These are phyloP conservation scores for Colletotrichum tabaci DNA, from an alignment of 2,329 filamentous ascomycete genomes.

Conservation along the genomic window DNA sequence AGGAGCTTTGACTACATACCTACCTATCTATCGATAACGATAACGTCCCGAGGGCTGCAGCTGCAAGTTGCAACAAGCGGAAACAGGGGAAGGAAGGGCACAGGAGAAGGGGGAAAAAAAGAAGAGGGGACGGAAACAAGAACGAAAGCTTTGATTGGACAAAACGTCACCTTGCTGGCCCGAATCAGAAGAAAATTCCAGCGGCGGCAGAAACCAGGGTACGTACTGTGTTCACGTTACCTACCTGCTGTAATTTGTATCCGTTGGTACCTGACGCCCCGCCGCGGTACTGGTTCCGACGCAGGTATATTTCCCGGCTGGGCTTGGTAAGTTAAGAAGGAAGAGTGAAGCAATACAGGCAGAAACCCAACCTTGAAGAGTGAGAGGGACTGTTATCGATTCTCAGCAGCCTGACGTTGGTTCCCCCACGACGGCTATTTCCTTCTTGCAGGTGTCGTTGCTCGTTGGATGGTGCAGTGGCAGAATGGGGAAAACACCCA, in stretches of 20 bases:
- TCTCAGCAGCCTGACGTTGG: slow-evolving; percentile 24
- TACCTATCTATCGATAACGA: slow-evolving; percentile 1
- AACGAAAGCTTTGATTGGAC: slow-evolving; percentile 23
- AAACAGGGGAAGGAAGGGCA: not conserved
- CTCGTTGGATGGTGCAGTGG: not conserved
- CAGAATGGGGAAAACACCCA: slow-evolving; percentile 7
- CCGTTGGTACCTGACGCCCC: slow-evolving; percentile 21
- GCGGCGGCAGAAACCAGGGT: slow-evolving; percentile 27
- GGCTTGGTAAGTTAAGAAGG: not conserved
- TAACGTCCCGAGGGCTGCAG: slow-evolving; percentile 35
- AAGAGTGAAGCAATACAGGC: not conserved
- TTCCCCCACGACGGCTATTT: slow-evolving; percentile 22
- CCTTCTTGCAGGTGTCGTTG: not conserved
- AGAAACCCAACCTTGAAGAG: not conserved
- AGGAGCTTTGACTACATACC: slow-evolving; percentile 28
- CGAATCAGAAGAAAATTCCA: slow-evolving; percentile 18
- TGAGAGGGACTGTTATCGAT: not conserved
- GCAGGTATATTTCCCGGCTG: slow-evolving; percentile 1
- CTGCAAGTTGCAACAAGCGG: slow-evolving; percentile 19
- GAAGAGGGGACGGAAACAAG: not conserved
- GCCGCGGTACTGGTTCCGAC: not conserved
- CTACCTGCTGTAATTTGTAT: no score
- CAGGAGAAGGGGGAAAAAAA: not conserved
- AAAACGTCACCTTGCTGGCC: slow-evolving; percentile 16
- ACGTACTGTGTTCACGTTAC: no score